phyloP scores from a whole-genome alignment of 1,139 yeast species.

The Candida frijolesensis region DNA sequence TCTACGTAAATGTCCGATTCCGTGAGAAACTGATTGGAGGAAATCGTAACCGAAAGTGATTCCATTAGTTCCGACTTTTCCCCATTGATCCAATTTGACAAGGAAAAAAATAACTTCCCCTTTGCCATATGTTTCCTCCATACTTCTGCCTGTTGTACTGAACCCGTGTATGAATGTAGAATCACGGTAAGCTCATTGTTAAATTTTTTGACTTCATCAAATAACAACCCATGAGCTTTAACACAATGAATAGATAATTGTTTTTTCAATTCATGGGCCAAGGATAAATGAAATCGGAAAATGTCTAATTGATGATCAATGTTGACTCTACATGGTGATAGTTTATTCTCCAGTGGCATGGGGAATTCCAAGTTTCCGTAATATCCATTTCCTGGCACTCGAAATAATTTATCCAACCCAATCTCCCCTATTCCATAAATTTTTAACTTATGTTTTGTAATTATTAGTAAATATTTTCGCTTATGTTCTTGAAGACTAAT shows the following conservation, averaged over 20 bases:
- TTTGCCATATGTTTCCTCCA: constrained; percentile 44
- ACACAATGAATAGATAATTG: constrained; percentile 86
- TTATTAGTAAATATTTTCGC: constrained; percentile 23
- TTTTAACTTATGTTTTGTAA: constrained; percentile 21
- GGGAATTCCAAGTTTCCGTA: constrained; percentile 37
- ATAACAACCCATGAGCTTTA: constrained; percentile 66
- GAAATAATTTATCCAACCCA: constrained; percentile 79
- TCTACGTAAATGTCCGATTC: constrained; percentile 45
- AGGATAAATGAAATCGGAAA: constrained; percentile 48
- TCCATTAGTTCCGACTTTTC: constrained; percentile 25
- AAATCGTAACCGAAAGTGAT: constrained; percentile 25
- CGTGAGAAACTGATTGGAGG: constrained; percentile 29
- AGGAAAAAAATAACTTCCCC: constrained; percentile 51
- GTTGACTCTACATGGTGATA: constrained; percentile 52
- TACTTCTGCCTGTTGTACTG: constrained; percentile 59
- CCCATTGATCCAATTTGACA: constrained; percentile 64
- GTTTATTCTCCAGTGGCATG: constrained; percentile 16
- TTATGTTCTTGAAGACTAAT: constrained; percentile 43
- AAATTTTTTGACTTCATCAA: constrained; percentile 40
- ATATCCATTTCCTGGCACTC: constrained; percentile 65
- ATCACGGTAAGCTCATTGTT: constrained; percentile 41
- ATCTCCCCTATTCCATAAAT: constrained; percentile 73
- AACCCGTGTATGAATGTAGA: constrained; percentile 87
- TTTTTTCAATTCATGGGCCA: constrained; percentile 51
- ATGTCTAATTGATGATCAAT: constrained; percentile 67